Evolutionary conservation across 305 asterid species (phyloP).

Genomic region (Plantago rigida): DNA sequence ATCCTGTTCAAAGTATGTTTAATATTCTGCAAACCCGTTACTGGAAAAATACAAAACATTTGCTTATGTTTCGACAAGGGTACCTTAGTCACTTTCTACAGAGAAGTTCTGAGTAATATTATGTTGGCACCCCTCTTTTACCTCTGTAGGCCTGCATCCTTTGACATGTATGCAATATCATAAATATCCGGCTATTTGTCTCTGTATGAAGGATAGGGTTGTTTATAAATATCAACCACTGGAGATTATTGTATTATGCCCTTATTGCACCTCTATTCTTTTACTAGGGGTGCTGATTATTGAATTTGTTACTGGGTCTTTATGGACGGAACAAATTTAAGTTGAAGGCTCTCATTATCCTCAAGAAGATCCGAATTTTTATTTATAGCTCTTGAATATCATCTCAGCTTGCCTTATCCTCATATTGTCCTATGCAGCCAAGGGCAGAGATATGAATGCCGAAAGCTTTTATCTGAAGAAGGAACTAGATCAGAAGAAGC

Average conservation of each 20-base stretch:
- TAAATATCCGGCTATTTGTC: neutral
- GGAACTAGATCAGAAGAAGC: constrained; percentile 57
- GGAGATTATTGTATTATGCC: constrained; percentile 12
- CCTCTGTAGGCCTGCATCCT: too few species aligned
- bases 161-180: too few species aligned
- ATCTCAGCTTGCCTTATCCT: constrained; percentile 22
- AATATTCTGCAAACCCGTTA: constrained; percentile 9
- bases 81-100: too few species aligned
- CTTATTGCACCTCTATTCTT: neutral
- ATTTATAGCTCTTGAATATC: constrained; percentile 21
- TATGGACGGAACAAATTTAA: constrained; percentile 17
- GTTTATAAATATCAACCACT: neutral
- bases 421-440: constrained; percentile 37
- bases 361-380: constrained; percentile 2
- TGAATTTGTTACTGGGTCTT: constrained; percentile 12
- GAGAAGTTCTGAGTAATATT: too few species aligned
- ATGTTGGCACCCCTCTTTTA: too few species aligned
- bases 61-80: too few species aligned
- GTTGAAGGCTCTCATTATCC: constrained; percentile 15
- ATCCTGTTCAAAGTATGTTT: constrained; percentile 13
- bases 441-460: constrained; percentile 36
- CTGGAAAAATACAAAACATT: neutral
- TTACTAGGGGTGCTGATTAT: constrained; percentile 13
- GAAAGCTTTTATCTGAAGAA: constrained; percentile 55
- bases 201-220: constrained; percentile 11